Base-by-base conservation (phyloP, 192 early-diverging fungal genomes). In the Haplosporangium gracile region DNA sequence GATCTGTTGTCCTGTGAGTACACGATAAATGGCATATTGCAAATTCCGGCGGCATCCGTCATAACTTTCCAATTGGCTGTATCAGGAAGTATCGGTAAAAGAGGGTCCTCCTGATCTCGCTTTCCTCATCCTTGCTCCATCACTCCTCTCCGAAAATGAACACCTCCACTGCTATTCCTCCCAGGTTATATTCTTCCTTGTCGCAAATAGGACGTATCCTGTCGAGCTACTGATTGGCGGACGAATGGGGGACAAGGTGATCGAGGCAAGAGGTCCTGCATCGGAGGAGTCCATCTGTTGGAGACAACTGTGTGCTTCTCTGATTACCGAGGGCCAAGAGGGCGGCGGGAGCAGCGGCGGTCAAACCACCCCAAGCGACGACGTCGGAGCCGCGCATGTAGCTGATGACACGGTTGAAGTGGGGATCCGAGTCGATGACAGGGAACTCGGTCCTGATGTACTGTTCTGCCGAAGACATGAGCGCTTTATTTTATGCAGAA, bases 301-400 rank as follows among this genome's bases (percentile, higher is more conserved):
- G 60, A 32, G 3, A 7, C n/a, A 6, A 9, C 11, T 65, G n/a
- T 65, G 13, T 15, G 60, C 11, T 11, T 26, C 7, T 2, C 2
- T 65, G 24, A 89, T 90, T 96, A 95, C 96, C 97, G 89, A 98
- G 78, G 80, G 90, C 90, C 74, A 93, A 87, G 90, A 96, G 80
- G 80, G 93, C 88, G 57, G 92, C 96, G 18, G 98, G 98, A 51
- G 93, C 96, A 45, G 91, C 88, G 39, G 91, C 91, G 11, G 92
- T 93, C 32, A 94, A 80, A 9, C 88, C 93, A 65, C 89, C 94
- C 88, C 92, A 91, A 57, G 92, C 80, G 53, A 85, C 91, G 77
- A 95, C 94, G 89, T 99, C 98, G 22, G 92, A 91, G 47, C 93
- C 81, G 70, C 98, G 94, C 86, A 99, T 95, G 92, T 98, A 99